Evolutionary conservation across 208 protist species (phyloP), one percentile per base, ranked within the genome.

Genomic region (Balamuthia mandrillaris): DNA sequence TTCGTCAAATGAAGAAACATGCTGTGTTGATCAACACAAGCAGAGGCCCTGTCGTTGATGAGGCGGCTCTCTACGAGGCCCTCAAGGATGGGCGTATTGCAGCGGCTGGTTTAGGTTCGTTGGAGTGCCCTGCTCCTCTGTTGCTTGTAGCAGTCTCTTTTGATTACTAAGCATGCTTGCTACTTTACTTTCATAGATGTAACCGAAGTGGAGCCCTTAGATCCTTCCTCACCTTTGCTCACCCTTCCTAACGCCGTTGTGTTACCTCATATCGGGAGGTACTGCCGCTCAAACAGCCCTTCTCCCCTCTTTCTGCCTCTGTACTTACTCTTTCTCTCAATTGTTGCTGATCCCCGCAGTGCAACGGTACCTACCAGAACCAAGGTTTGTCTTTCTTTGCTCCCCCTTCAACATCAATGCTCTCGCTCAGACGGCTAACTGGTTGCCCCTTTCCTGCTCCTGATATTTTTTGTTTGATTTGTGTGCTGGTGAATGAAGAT

Each of bases 1-100:
- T 89, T 7, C 21, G 31, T 27, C 24, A 12, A 12, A 89, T 89
- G 86, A 60, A 74, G 24, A 14, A 1, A 12, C 44, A 18, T 31
- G 79, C 86, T 45, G 29, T 54, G 14, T 60, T 88, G 10, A 58
- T 88, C 54, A 88, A 88, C 78, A 88, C 86, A n/a, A 81, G 77
- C 27, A 52, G 86, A 9, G 86, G 86, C 31, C 54, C 61, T 7
- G 31, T 84, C 24, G 77, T 89, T 27, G 68, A 87, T 42, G 45
- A 89, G 74, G 77, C 42, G 39, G 86, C 81, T 24, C 70, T 89
- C 31, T 27, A 84, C 58, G 58, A 75, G 10, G 86, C 77, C 24
- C 72, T 88, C 0, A 18, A 33, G 1, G 2, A n/a, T 27, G 51
- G 49, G 54, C 31, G n/a, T n/a, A 74, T 88, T 27, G 78, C 45